A percentile compares a stretch with the other conserved stretches of the same genome.
Conservation (phyloP, 1,284 basidiomycete genomes). For the Puccinia novopanici region DNA sequence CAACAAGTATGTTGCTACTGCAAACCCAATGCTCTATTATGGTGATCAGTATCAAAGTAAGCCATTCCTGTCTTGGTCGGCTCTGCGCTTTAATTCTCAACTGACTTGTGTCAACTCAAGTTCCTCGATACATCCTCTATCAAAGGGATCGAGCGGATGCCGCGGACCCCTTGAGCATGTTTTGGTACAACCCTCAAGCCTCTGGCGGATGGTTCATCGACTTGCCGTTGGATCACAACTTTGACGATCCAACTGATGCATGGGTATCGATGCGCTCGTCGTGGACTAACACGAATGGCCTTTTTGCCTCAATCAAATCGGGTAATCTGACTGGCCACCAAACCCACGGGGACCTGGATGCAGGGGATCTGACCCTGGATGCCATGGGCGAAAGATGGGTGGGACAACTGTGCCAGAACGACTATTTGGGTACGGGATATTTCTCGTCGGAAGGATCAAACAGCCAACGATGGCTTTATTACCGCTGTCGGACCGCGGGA, state of each 20-base stretch:
- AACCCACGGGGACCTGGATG: conserved; percentile 84
- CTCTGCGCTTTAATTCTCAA: too few relatives aligned
- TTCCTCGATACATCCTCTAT: conserved; percentile 76
- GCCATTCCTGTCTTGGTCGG: not conserved
- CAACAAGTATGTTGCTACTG: conserved; percentile 86
- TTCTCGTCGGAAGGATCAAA: conserved; percentile 63
- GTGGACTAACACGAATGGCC: conserved; percentile 85
- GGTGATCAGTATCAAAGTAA: conserved; percentile 67
- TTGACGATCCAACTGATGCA: conserved; percentile 69
- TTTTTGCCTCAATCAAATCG: conserved; percentile 85
- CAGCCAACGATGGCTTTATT: conserved; percentile 80
- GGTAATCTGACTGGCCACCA: conserved; percentile 76
- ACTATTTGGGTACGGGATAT: conserved; percentile 68
- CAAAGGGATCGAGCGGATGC: conserved; percentile 89
- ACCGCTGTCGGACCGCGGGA: conserved; percentile 92
- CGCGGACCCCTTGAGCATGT: conserved; percentile 90
- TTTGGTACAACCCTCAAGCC: conserved; percentile 88
- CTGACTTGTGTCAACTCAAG: conserved; percentile 17
- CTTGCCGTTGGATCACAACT: conserved; percentile 77
- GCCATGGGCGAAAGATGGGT: conserved; percentile 92
- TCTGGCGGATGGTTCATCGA: conserved; percentile 89
- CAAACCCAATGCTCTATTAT: conserved; percentile 73
- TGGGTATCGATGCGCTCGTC: conserved; percentile 86
- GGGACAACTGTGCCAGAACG: conserved; percentile 86
- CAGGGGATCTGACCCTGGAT: conserved; percentile 91